These are phyloP conservation scores for Epichloe typhina DNA, from an alignment of 2,329 filamentous ascomycete genomes.

Conservation along the genomic window DNA sequence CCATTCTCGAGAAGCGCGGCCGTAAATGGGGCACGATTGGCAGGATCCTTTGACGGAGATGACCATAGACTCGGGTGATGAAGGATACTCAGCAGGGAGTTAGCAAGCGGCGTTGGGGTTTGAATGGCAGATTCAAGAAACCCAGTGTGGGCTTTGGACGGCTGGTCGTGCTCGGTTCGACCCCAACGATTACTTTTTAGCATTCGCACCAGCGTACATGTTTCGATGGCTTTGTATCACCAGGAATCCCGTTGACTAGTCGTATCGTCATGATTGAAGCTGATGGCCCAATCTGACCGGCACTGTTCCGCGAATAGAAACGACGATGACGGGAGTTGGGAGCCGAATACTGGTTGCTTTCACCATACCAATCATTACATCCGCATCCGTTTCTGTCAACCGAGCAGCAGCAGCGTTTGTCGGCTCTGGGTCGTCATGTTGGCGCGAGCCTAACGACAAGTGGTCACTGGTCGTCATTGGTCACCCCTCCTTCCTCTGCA, in stretches of 20 bases:
- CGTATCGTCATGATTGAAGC: background rate
- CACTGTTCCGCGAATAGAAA: too few species aligned
- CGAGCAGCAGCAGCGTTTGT: background rate
- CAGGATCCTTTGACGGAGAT: conserved; percentile 6
- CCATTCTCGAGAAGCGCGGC: conserved; percentile 20
- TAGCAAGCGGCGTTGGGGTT: background rate
- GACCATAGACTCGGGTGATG: background rate
- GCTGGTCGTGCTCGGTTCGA: background rate
- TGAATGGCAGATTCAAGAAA: background rate
- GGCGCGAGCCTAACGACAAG: too few species aligned
- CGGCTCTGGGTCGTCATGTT: too few species aligned
- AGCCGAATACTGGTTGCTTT: too few species aligned
- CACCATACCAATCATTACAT: too few species aligned
- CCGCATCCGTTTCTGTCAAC: background rate
- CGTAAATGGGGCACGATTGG: conserved; percentile 15
- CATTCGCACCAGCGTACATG: background rate
- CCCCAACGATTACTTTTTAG: background rate
- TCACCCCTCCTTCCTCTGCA: too few species aligned
- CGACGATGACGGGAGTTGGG: too few species aligned
- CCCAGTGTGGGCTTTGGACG: background rate
- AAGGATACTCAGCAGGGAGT: background rate
- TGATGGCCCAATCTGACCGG: background rate
- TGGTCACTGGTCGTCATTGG: too few species aligned
- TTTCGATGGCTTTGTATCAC: background rate
- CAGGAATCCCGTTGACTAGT: background rate